phyloP scores from a whole-genome alignment of 345 rosid genomes.

The Odontarrhena argentea region DNA sequence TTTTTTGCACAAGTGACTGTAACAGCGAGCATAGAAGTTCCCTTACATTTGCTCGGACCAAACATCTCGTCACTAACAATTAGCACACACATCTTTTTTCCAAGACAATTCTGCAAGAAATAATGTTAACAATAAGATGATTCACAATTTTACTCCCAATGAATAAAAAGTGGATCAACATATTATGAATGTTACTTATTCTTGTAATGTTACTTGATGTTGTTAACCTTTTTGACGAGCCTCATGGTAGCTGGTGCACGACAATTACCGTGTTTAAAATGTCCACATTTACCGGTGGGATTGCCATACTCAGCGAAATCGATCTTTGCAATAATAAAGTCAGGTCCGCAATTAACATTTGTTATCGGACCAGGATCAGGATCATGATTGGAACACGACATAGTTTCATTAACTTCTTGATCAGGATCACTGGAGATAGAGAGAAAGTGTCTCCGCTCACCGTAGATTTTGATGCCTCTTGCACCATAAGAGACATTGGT shows the following conservation, averaged over 20 bases:
- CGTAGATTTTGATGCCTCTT: background rate
- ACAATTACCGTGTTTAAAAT: constrained; percentile 27
- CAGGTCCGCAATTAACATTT: no score
- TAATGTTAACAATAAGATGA: background rate
- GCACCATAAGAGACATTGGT: constrained; percentile 4
- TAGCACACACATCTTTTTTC: constrained; percentile 8
- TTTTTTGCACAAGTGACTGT: constrained; percentile 8
- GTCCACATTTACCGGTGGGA: constrained; percentile 25
- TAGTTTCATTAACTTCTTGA: no score
- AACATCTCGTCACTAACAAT: constrained; percentile 23
- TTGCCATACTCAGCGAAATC: constrained; percentile 31
- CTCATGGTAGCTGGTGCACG: constrained; percentile 17
- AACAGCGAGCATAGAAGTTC: constrained; percentile 21
- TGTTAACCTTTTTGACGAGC: constrained; percentile 16
- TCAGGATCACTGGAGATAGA: background rate
- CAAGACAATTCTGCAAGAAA: constrained; percentile 32
- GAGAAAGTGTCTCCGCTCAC: background rate
- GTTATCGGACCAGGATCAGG: no score
- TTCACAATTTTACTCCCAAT: background rate
- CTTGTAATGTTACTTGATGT: no score
- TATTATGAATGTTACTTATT: no score
- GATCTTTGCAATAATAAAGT: background rate
- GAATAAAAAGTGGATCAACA: no score
- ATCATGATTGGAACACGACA: no score
- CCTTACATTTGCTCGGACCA: constrained; percentile 26